These are phyloP conservation scores for Plasmodium chabaudi DNA, from an alignment of 169 alveolate genomes.

Conservation along the genomic window DNA sequence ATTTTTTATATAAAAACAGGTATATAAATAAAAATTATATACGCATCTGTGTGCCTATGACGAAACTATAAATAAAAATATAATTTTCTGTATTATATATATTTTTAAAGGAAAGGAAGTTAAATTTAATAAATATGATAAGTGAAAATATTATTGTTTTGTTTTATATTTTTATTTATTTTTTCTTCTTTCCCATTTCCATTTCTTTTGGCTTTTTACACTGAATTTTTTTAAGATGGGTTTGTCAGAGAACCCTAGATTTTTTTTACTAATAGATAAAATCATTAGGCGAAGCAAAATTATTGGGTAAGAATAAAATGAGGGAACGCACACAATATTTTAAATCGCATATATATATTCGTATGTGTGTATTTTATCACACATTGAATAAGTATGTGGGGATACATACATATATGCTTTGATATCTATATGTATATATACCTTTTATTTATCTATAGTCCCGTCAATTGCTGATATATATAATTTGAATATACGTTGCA, in stretches of 20 bases:
- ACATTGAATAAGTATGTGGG: too few relatives aligned
- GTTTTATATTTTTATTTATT: background rate
- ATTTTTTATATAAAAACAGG: too few relatives aligned
- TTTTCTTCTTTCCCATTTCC: background rate
- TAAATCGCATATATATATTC: background rate
- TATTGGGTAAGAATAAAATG: constrained; percentile 49
- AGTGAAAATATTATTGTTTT: too few relatives aligned
- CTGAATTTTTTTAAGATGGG: constrained; percentile 43
- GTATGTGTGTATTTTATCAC: too few relatives aligned
- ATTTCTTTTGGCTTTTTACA: background rate
- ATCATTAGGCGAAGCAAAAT: constrained; percentile 28
- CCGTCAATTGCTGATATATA: background rate
- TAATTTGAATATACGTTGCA: too few relatives aligned
- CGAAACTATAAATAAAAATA: too few relatives aligned
- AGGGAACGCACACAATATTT: background rate
- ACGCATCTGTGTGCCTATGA: too few relatives aligned
- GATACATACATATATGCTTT: too few relatives aligned
- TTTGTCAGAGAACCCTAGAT: constrained; percentile 70
- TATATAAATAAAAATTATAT: too few relatives aligned
- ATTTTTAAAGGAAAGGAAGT: too few relatives aligned
- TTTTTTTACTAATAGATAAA: constrained; percentile 19
- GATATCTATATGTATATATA: background rate
- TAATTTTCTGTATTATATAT: too few relatives aligned
- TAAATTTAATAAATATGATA: too few relatives aligned
- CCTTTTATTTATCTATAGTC: background rate